Evolutionary conservation across 331 rosid genomes (phyloP).

Genomic region (Telfairia occidentalis): DNA sequence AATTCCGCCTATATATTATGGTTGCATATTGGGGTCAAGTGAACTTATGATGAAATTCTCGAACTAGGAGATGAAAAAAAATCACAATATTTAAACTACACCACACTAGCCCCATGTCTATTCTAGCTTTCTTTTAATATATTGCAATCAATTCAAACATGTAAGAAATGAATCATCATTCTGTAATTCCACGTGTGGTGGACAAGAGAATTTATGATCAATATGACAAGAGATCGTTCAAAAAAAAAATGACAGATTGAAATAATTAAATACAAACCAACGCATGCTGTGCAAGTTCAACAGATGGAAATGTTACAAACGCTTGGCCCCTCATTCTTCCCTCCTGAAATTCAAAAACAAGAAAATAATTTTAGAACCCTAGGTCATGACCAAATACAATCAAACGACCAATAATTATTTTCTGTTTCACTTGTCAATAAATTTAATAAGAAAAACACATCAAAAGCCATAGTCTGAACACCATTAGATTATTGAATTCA

Average conservation of each 20-base stretch:
- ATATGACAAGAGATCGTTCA: neutral
- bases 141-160: neutral
- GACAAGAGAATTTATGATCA: neutral
- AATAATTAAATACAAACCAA: constrained; percentile 38
- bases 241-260: neutral
- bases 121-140: neutral
- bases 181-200: neutral
- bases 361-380: neutral
- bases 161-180: neutral
- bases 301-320: constrained; percentile 77
- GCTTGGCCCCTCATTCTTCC: constrained; percentile 99
- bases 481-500: too few species aligned
- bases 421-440: neutral
- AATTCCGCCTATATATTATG: neutral
- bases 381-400: neutral
- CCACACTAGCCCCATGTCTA: neutral
- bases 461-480: neutral
- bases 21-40: neutral
- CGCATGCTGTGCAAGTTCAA: constrained; percentile 71
- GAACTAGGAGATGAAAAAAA: neutral
- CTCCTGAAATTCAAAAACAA: constrained; percentile 48
- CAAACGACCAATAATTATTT: neutral
- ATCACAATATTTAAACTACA: neutral
- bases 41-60: neutral
- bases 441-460: neutral